These are phyloP conservation scores for Pyronema domesticum DNA, from an alignment of 495 filamentous ascomycete genomes.

Conservation along the genomic window DNA sequence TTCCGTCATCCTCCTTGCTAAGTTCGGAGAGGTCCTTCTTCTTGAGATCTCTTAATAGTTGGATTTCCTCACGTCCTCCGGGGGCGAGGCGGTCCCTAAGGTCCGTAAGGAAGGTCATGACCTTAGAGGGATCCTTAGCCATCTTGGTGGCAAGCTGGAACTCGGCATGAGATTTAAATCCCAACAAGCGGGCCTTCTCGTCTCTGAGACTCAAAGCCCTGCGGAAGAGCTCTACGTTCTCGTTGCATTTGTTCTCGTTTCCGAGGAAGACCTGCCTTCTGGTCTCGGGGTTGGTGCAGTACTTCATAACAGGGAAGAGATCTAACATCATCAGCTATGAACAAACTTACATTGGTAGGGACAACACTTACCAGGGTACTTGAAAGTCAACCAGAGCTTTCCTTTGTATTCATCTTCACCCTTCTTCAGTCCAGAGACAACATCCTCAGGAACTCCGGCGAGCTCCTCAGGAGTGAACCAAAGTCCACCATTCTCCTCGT, in stretches of 20 bases:
- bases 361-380: slow-evolving; percentile 32
- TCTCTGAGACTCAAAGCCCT: slow-evolving; percentile 79
- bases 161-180: slow-evolving; percentile 81
- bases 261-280: slow-evolving; percentile 37
- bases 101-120: slow-evolving; percentile 68
- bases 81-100: slow-evolving; percentile 53
- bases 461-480: slow-evolving; percentile 44
- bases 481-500: slow-evolving; percentile 41
- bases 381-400: slow-evolving; percentile 40
- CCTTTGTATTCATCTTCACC: slow-evolving; percentile 51
- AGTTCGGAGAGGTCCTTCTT: slow-evolving; percentile 49
- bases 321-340: slow-evolving; percentile 10
- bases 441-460: slow-evolving; percentile 40
- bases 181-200: slow-evolving; percentile 76
- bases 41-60: slow-evolving; percentile 59
- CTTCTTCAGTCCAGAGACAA: slow-evolving; percentile 43
- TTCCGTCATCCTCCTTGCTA: slow-evolving; percentile 42
- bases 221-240: slow-evolving; percentile 70
- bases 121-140: slow-evolving; percentile 79
- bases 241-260: slow-evolving; percentile 66
- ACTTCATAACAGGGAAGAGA: slow-evolving; percentile 42
- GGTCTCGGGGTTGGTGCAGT: slow-evolving; percentile 36
- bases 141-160: slow-evolving; percentile 93
- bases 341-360: background rate
- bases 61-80: slow-evolving; percentile 61